Percentiles rank a stretch among this genome's conserved stretches.
Conservation (phyloP, 257 asterid species). For the Solanum tacnaense region DNA sequence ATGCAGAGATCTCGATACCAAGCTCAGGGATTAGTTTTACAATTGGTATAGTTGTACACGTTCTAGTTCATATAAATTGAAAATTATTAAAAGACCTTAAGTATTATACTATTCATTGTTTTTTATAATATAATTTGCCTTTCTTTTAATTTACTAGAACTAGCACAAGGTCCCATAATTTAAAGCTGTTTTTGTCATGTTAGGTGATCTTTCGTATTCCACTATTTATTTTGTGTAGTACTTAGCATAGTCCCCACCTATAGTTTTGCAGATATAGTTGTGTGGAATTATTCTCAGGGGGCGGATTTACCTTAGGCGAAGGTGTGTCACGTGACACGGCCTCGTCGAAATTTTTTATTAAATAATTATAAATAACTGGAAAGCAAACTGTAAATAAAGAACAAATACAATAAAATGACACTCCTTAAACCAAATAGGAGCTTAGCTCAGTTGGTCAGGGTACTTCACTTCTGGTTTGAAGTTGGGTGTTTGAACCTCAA, state of each 20-base stretch:
- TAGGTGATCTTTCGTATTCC: neutral
- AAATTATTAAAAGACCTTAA: neutral
- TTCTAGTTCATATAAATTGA: neutral
- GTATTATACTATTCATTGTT: neutral
- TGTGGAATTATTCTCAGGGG: too few species aligned
- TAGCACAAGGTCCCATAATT: neutral
- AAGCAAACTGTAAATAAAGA: too few species aligned
- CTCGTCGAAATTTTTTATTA: too few species aligned
- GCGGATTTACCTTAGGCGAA: too few species aligned
- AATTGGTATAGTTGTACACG: neutral
- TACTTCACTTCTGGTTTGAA: too few species aligned
- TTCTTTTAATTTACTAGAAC: neutral
- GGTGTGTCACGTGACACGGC: too few species aligned
- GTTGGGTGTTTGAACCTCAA: too few species aligned
- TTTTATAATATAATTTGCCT: neutral
- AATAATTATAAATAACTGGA: too few species aligned
- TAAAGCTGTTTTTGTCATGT: neutral
- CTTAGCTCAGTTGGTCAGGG: too few species aligned
- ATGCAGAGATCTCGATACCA: neutral
- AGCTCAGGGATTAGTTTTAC: neutral
- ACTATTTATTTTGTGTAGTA: neutral
- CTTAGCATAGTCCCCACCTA: neutral
- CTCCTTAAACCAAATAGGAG: too few species aligned
- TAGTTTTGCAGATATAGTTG: neutral
- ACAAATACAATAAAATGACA: too few species aligned